These are phyloP conservation scores for Nasturtium officinale DNA, from an alignment of 345 rosid species.

Conservation along the genomic window DNA sequence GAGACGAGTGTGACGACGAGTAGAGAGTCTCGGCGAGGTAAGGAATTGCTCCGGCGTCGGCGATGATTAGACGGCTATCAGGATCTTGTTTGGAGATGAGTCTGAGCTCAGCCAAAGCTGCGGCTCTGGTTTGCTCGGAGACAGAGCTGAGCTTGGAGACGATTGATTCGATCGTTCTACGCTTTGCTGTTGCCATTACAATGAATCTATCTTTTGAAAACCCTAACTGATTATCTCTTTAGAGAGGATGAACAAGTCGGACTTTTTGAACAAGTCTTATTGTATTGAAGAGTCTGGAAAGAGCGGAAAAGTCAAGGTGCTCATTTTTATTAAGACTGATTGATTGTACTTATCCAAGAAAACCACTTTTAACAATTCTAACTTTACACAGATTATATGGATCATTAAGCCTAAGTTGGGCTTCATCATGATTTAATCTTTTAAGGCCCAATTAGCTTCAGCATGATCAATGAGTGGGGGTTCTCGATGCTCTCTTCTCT, in stretches of 20 bases:
- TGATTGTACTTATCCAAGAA: background rate
- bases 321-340: background rate
- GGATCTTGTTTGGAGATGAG: constrained; percentile 77
- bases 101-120: constrained; percentile 75
- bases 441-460: background rate
- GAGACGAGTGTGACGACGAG: constrained; percentile 58
- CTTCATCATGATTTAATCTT: background rate
- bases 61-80: constrained; percentile 62
- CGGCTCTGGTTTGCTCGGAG: constrained; percentile 70
- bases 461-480: too few relatives aligned
- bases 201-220: constrained; percentile 3
- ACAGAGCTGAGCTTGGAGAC: constrained; percentile 81
- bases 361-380: background rate
- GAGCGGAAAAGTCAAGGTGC: too few relatives aligned
- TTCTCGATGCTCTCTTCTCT: too few relatives aligned
- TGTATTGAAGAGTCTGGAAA: constrained; percentile 3
- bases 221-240: constrained; percentile 6
- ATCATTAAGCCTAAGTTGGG: background rate
- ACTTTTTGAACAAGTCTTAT: constrained; percentile 18
- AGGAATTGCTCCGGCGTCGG: constrained; percentile 83
- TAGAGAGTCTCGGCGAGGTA: constrained; percentile 81
- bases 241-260: background rate
- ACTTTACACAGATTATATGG: background rate
- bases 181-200: constrained; percentile 73
- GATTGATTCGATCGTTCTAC: constrained; percentile 59